Base-by-base conservation (phyloP, 2,329 filamentous ascomycete genomes). In the Cladosporium oxysporum region DNA sequence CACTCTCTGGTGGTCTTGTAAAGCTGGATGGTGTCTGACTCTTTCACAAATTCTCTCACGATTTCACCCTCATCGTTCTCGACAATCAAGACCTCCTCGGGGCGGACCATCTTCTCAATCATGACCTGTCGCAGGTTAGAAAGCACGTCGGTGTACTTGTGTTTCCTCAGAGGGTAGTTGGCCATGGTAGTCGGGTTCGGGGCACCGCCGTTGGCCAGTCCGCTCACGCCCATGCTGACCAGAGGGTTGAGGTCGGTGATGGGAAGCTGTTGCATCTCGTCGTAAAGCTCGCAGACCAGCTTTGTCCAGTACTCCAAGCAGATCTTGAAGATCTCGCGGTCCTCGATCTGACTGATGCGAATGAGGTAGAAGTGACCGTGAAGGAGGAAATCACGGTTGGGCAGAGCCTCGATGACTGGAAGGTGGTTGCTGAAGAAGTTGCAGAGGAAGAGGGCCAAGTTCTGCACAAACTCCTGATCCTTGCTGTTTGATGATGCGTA, bases 31-130 rank as follows among this genome's bases (percentile, higher is more conserved):
- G 95, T 99, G 79, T 99, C 95, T 73, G 93, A 97, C 81, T 99
- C 95, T 83, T 99, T 99, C 77, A 99, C 95, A 71, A 99, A 99
- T 76, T 99, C 95, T 72, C 95, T 92, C 33, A 99, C 95, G 73
- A 99, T 99, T 78, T 99, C 95, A 69, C 96, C 95, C 80, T 99
- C 95, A 69, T 99, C 95, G 78, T 99, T 99, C 80, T 99, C 95
- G n/a, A 99, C 95, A 75, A 99, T 96, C 72, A 99, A 80, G 10
- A 99, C 96, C 81, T 99, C 96, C 80, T 99, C 95, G 0, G 95
- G 95, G 52, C 93, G 88, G 35, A 99, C 95, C 95, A 99, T 99
- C 84, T 97, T 97, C 82, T 99, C 95, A 69, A 99, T 98, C 95
- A 99, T 99, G 70, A 99, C 95, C 28, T 94, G 91, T 71, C 95